Base-by-base conservation (phyloP, 208 protist species). In the Crithidia fasciculata region DNA sequence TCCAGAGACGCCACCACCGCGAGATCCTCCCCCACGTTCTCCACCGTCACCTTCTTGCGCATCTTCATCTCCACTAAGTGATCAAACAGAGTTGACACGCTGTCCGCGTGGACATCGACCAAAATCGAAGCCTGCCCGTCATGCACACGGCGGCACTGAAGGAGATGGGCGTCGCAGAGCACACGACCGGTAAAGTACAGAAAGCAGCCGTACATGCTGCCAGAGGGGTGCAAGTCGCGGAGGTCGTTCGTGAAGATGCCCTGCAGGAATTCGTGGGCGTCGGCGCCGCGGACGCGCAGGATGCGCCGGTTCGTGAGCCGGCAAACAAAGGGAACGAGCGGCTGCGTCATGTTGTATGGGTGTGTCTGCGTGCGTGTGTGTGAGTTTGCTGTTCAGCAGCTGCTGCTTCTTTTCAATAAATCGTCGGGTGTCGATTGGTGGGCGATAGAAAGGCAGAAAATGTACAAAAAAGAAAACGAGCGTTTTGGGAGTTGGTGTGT, bases 191-290 rank as follows among this genome's bases (percentile, higher is more conserved):
- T 92, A 66, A 90, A 87, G 63, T 91, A 80, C 28, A 96, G 86
- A 64, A 96, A 96, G 67, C 89, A 94, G 19, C 92, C 92, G 76
- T 84, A 96, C 40, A 91, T 69, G 55, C 86, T 86, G 36, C 86
- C 84, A 36, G 81, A 81, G 3, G 87, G 85, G 12, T 64, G 71
- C 36, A 96, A 74, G 28, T 72, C n/a, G 50, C 72, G 78, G 43
- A 95, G 67, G 67, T 96, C 88, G 64, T 93, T 92, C 44, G 89
- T 95, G 65, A 93, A 89, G 43, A 96, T 79, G 16, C 92, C 92
- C 49, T 96, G 92, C 10, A 96, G 78, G 52, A 94, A 90, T 2
- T 88, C 89, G 60, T 91, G 85, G 13, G 82, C 75, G 13, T 87
- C 88, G 0, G 43, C 55, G 16, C 89, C 88, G 28, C 78, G 64